A percentile compares a stretch with the other conserved stretches of the same genome.
phyloP scores from a whole-genome alignment of 805 yeast genomes.

The Monosporozyma yasuniensis region DNA sequence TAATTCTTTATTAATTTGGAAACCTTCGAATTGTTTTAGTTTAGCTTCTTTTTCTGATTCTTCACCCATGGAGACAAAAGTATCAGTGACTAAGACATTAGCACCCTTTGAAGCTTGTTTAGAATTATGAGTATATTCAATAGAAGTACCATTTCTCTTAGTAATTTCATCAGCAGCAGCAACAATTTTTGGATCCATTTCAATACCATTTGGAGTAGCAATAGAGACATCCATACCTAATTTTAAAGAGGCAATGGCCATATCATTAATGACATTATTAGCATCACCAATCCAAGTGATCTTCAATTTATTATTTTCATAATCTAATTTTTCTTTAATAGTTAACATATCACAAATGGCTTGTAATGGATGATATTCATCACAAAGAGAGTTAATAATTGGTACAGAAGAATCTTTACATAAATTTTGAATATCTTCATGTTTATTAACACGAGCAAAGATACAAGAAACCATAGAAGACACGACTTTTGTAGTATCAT shows the following conservation, averaged over 20 bases:
- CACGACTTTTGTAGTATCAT: constrained; percentile 81
- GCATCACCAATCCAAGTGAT: constrained; percentile 96
- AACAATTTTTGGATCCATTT: constrained; percentile 46
- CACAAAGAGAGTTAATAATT: constrained; percentile 88
- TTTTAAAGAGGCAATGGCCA: constrained; percentile 79
- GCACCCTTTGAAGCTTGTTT: constrained; percentile 63
- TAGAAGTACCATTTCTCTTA: constrained; percentile 39
- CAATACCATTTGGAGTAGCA: constrained; percentile 18
- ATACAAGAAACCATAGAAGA: constrained; percentile 96
- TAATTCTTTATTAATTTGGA: constrained; percentile 68
- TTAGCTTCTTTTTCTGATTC: constrained; percentile 68
- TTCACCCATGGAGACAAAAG: constrained; percentile 98
- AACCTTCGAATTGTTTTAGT: constrained; percentile 74
- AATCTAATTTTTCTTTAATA: constrained; percentile 51
- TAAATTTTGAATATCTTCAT: constrained; percentile 70
- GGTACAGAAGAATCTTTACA: constrained; percentile 80
- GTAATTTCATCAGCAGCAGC: constrained; percentile 47
- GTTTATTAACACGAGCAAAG: constrained; percentile 90
- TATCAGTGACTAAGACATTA: constrained; percentile 84
- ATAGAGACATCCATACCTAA: constrained; percentile 54
- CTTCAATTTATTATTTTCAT: constrained; percentile 42
- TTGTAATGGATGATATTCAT: constrained; percentile 87
- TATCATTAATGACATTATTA: constrained; percentile 89
- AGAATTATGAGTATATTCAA: constrained; percentile 66
- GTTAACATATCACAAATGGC: constrained; percentile 88